A percentile compares a stretch with the other conserved stretches of the same genome.
These are phyloP conservation scores for Botrytis deweyae DNA, from an alignment of 2,329 filamentous ascomycete genomes.

Conservation along the genomic window DNA sequence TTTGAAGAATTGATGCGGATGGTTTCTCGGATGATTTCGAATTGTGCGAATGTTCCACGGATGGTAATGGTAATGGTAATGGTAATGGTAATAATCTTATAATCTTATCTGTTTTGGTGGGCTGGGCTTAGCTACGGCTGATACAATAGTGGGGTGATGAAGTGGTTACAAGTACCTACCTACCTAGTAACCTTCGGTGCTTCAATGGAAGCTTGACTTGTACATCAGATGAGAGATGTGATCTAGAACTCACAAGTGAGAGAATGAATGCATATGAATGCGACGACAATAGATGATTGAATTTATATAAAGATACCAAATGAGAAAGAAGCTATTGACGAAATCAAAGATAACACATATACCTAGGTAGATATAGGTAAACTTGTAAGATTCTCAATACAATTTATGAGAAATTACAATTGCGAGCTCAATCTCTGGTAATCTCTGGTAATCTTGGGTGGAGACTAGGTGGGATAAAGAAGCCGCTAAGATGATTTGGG, in stretches of 20 bases:
- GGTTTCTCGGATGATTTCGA: conserved; percentile 1
- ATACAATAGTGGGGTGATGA: conserved; percentile 8
- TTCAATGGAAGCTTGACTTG: neutral
- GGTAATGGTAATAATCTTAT: neutral
- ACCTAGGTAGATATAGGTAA: neutral
- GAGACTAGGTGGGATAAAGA: neutral
- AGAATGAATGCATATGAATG: neutral
- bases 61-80: neutral
- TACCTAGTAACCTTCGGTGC: neutral
- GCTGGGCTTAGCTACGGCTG: neutral
- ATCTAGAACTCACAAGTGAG: neutral
- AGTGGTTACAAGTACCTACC: neutral
- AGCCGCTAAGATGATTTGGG: neutral
- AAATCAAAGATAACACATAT: neutral
- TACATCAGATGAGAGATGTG: neutral
- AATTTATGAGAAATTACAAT: neutral
- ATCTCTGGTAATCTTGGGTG: neutral
- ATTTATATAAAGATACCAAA: neutral
- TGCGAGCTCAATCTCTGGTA: neutral
- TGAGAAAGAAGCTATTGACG: neutral
- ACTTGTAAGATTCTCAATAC: neutral
- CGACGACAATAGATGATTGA: neutral
- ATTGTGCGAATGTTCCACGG: conserved; percentile 10
- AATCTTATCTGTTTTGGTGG: neutral
- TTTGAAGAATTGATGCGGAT: neutral